Conservation (phyloP, 2,329 filamentous ascomycete genomes). For the Waltergamsia citrina region DNA sequence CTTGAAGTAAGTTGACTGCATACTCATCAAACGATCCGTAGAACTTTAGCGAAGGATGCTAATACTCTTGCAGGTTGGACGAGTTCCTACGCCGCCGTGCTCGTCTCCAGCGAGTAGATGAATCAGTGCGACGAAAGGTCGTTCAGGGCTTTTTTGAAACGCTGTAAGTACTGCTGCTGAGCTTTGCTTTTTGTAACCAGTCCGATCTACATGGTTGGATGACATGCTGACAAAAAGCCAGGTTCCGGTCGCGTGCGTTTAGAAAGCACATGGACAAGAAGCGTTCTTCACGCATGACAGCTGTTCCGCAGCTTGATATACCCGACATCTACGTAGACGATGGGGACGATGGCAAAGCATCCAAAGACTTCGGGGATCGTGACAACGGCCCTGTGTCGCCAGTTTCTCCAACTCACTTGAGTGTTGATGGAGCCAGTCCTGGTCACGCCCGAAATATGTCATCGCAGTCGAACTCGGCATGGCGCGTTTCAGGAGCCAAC, state of each 20-base stretch:
- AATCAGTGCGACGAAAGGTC: constrained; percentile 81
- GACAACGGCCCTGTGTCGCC: constrained; percentile 1
- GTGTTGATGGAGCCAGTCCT: constrained; percentile 4
- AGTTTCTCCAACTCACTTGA: constrained; percentile 6
- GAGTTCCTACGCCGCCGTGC: constrained; percentile 89
- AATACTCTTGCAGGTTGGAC: constrained; percentile 55
- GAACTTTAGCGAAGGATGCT: constrained; percentile 9
- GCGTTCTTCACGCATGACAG: constrained; percentile 65
- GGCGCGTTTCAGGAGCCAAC: constrained; percentile 13
- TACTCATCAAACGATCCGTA: not conserved
- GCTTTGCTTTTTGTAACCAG: not conserved
- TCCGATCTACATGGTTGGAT: too few relatives aligned
- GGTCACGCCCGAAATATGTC: too few relatives aligned
- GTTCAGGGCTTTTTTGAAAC: constrained; percentile 96
- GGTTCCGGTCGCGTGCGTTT: constrained; percentile 79
- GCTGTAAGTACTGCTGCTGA: constrained; percentile 38
- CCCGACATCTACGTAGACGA: constrained; percentile 89
- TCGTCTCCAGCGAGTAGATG: constrained; percentile 85
- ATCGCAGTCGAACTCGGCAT: not conserved
- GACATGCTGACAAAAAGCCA: constrained; percentile 12
- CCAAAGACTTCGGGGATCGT: not conserved
- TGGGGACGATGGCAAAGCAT: constrained; percentile 12
- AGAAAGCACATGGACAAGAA: constrained; percentile 65
- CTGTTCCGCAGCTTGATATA: constrained; percentile 69
- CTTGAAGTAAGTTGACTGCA: constrained; percentile 56